Conservation (phyloP, 768 basidiomycete species). For the Amanita rubescens region DNA sequence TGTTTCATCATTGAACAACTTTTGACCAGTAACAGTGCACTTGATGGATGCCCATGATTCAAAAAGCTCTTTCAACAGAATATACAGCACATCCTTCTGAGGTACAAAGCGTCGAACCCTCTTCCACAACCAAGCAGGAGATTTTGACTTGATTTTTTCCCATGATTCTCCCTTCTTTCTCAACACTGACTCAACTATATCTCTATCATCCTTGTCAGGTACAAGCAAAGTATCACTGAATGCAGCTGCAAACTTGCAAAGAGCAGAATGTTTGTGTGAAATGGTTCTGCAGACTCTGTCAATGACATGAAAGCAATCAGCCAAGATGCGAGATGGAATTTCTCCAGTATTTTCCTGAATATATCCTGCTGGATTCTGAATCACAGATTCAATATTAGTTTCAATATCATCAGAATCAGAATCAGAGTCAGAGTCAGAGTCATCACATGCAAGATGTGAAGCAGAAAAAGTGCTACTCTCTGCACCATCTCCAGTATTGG, state of each 20-base stretch:
- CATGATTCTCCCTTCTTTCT: conserved; percentile 6
- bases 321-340: conserved; percentile 5
- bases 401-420: not conserved
- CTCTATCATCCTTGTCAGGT: conserved; percentile 13
- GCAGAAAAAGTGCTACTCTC: too few relatives aligned
- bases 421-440: not conserved
- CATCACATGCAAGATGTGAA: not conserved
- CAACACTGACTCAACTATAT: conserved; percentile 2
- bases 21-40: not conserved
- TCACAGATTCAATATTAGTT: not conserved
- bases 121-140: conserved; percentile 12
- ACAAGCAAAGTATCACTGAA: conserved; percentile 15
- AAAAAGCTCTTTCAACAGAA: conserved; percentile 14
- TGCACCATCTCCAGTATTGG: not conserved
- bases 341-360: not conserved
- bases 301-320: conserved; percentile 11
- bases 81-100: conserved; percentile 8
- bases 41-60: conserved; percentile 5
- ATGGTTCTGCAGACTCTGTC: conserved; percentile 6
- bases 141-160: conserved; percentile 3
- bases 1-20: not conserved
- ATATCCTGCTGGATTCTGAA: not conserved
- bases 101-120: conserved; percentile 13
- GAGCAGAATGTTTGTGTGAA: conserved; percentile 9
- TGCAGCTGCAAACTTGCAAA: conserved; percentile 10